Evolutionary conservation across 495 filamentous ascomycete species (phyloP), one percentile per base, ranked within the genome.

Genomic region (Penicillium turbatum): DNA sequence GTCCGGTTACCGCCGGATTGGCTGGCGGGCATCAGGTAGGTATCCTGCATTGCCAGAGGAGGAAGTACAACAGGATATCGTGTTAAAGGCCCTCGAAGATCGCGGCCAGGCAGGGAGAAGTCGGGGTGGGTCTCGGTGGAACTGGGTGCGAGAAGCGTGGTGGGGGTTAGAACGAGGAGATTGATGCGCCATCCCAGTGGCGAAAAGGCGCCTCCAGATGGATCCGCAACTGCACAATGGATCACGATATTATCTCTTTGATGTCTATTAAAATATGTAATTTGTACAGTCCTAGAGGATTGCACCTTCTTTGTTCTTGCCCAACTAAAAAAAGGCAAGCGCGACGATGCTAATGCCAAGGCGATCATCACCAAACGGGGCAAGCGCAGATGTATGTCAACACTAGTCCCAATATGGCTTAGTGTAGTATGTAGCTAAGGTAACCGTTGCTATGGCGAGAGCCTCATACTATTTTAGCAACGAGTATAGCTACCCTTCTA

Each of bases 1-100:
- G 73, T 67, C 45, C 82, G 78, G 43, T 79, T 80, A 70, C 81
- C 84, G 55, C 84, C 75, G 12, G 72, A 67, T 26, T 89, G 87
- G 50, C 87, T 91, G 54, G 85, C 83, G 4, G 90, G 85, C 86
- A 96, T 89, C 54, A 92, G 79, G 70, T 87, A 95, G 17, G 90
- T 88, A 63, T 88, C 85, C 52, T 67, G 62, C 69, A 65, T 59
- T 64, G 60, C 60, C 54, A 55, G 55, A 48, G 44, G 45, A n/a
- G 45, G 44, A 34, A 55, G 66, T 59, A 39, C 63, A 59, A 45
- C 51, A 70, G 41, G 59, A 60, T 56, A 63, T 67, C 48, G 57
- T 60, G 47, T 59, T 59, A 51, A 61, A 57, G 56, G 52, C 40
- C 52, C 64, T 62, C 32, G 62, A 62, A 63, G 68, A 62, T 59